A percentile compares a stretch with the other conserved stretches of the same genome.
Evolutionary conservation across 345 rosid genomes (phyloP).

Genomic region (Syzygium aqueum): DNA sequence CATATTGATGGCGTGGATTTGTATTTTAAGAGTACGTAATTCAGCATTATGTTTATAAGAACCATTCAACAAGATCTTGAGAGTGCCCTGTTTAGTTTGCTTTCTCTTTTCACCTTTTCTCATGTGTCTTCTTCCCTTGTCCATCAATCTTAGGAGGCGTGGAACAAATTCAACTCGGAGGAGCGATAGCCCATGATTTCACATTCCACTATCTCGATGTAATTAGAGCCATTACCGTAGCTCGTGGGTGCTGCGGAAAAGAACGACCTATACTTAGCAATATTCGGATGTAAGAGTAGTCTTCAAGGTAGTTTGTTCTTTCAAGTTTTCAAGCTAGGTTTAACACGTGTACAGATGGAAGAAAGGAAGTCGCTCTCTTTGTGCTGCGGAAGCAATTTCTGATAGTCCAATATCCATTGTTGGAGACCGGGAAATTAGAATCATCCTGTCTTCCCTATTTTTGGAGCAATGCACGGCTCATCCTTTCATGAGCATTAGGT

Average conservation of each 20-base stretch:
- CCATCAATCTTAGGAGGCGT: conserved; percentile 60
- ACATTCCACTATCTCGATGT: neutral
- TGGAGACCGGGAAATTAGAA: neutral
- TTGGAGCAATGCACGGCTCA: neutral
- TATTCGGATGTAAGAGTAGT: neutral
- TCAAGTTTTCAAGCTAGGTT: neutral
- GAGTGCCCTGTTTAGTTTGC: neutral
- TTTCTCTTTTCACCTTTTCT: neutral
- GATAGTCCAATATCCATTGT: neutral
- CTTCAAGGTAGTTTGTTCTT: neutral
- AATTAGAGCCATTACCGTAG: neutral
- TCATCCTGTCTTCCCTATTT: neutral
- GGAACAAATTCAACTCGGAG: conserved; percentile 91
- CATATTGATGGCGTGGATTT: neutral
- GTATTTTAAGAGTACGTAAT: neutral
- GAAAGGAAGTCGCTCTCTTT: neutral
- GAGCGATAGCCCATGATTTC: conserved; percentile 41
- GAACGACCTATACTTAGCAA: neutral
- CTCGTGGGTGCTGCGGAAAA: neutral
- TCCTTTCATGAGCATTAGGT: neutral
- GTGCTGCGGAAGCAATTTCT: neutral
- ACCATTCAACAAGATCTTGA: no score
- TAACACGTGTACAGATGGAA: neutral
- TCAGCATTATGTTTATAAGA: neutral
- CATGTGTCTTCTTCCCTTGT: neutral